Base-by-base conservation (phyloP, 495 filamentous ascomycete species). In the Penicillium goetzii region DNA sequence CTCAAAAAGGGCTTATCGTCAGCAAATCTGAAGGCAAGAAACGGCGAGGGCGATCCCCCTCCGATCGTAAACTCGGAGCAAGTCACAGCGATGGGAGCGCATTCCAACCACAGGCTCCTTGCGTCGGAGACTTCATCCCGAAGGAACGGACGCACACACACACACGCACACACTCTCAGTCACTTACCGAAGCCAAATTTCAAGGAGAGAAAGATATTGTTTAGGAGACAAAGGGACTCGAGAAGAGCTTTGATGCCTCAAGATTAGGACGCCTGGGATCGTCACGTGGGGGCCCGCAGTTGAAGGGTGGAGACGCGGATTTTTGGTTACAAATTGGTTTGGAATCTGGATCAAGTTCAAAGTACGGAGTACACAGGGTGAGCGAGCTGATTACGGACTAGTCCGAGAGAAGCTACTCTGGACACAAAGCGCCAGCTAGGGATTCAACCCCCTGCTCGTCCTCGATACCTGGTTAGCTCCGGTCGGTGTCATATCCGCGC, bases 251-350 rank as follows among this genome's bases (percentile, higher is more conserved):
- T 34, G 60, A 65, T 62, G 61, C 58, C 55, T 52, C 43, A 53
- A 45, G 34, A 43, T 43, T 43, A 17, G 55, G n/a, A 34, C 15
- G 55, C 55, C 40, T 41, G 23, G 34, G 59, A 55, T 59, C 53
- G 33, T 69, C 67, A 69, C 67, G 67, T 69, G 67, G 62, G 62
- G 62, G 59, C 62, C 62, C 45, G 47, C 52, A 55, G n/a, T 55
- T 55, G 43, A 51, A 25, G 28, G 17, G 63, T 66, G 63, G 63
- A 66, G 63, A 52, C 56, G 28, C 1, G 36, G 17, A n/a, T 19
- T 36, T 59, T 47, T 21, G 43, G 43, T 23, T 41, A n/a, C n/a
- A n/a, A n/a, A n/a, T n/a, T n/a, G n/a, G n/a, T n/a, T n/a, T n/a
- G n/a, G n/a, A 43, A 14, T 43, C 19, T 43, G 40, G 40, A 43